A percentile compares a stretch with the other conserved stretches of the same genome.
phyloP scores from a whole-genome alignment of 2,329 filamentous ascomycete species.

The Microdochium trichocladiopsis region DNA sequence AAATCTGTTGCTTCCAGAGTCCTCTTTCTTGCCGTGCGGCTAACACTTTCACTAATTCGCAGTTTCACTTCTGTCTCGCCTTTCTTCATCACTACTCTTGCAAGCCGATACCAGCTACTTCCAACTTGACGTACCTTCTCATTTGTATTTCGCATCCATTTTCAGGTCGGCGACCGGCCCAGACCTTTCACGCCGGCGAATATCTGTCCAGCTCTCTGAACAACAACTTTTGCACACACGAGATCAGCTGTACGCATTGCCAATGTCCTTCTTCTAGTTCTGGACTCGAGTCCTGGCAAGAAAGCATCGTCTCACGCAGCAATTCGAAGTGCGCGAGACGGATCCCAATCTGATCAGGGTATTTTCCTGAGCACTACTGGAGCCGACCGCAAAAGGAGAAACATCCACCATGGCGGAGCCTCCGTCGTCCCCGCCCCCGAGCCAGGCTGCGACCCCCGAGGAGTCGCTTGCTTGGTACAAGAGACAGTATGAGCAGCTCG shows the following conservation, averaged over 20 bases:
- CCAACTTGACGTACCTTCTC: neutral
- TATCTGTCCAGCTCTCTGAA: too few relatives aligned
- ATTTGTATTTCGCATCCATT: neutral
- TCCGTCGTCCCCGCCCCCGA: slow-evolving; percentile 52
- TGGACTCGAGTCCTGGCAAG: too few relatives aligned
- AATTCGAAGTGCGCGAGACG: neutral
- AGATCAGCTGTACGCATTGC: too few relatives aligned
- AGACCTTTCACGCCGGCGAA: too few relatives aligned
- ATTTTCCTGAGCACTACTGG: neutral
- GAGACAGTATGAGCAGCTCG: slow-evolving; percentile 85
- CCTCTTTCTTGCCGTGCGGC: neutral
- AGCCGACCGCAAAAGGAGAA: slow-evolving; percentile 6
- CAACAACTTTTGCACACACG: too few relatives aligned
- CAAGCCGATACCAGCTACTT: neutral
- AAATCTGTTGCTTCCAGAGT: neutral
- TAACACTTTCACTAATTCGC: neutral
- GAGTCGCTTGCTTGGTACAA: slow-evolving; percentile 94
- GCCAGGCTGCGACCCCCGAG: slow-evolving; percentile 48
- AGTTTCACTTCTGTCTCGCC: neutral
- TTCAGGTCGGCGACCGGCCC: too few relatives aligned
- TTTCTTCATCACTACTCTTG: neutral
- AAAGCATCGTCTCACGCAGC: neutral
- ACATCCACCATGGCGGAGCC: slow-evolving; percentile 43
- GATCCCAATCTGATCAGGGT: neutral
- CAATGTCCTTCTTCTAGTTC: too few relatives aligned